Evolutionary conservation across 164 flowering plant species (phyloP).

Genomic region (Vitis riparia): DNA sequence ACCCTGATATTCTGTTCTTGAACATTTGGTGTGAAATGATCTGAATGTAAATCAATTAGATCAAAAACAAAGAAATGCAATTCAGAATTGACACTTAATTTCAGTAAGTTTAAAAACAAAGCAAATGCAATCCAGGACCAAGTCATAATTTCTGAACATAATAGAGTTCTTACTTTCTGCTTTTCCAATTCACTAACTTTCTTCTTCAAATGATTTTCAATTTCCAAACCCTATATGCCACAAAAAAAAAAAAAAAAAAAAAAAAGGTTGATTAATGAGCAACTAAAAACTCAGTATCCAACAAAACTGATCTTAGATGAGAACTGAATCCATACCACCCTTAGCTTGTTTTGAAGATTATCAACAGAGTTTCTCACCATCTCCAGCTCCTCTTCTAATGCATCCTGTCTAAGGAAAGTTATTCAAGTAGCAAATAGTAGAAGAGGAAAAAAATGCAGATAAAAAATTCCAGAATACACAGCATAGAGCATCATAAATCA

Average conservation of each 20-base stretch:
- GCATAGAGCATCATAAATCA: not conserved
- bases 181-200: conserved; percentile 58
- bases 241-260: not conserved
- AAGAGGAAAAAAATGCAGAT: not conserved
- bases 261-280: no score
- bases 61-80: conserved; percentile 3
- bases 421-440: conserved; percentile 22
- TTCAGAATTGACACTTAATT: not conserved
- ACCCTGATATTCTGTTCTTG: conserved; percentile 38
- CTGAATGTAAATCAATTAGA: conserved; percentile 40
- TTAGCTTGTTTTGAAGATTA: conserved; percentile 65
- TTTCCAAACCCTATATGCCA: conserved; percentile 70
- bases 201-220: conserved; percentile 79
- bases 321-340: conserved; percentile 45
- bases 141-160: not conserved
- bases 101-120: no score
- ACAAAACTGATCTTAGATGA: no score
- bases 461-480: not conserved
- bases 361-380: conserved; percentile 46
- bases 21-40: conserved; percentile 34
- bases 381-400: conserved; percentile 69
- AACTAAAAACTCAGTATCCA: no score
- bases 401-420: conserved; percentile 65
- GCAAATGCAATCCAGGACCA: not conserved
- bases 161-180: conserved; percentile 51